A percentile compares a stretch with the other conserved stretches of the same genome.
phyloP scores from a whole-genome alignment of 2,329 filamentous ascomycete genomes.

The Ophiostoma ulmi region DNA sequence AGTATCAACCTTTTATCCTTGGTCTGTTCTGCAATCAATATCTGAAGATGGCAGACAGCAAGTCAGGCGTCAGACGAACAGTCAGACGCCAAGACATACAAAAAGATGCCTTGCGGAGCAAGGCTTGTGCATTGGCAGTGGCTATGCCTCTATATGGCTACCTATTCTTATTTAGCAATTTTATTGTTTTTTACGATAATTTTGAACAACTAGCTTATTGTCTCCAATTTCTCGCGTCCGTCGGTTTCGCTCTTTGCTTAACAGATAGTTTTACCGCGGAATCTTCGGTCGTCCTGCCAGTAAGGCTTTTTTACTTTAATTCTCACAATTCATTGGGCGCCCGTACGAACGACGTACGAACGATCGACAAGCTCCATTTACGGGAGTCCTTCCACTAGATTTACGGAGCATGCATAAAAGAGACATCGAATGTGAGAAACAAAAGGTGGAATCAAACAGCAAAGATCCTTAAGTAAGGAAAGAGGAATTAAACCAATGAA shows the following conservation, averaged over 20 bases:
- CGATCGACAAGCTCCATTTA: not conserved
- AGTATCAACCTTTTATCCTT: not conserved
- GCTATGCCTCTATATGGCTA: not conserved
- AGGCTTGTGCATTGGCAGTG: not conserved
- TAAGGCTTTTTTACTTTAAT: not conserved
- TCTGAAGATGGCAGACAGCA: not conserved
- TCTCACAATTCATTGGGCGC: not conserved
- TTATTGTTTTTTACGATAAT: not conserved
- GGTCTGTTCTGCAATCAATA: not conserved
- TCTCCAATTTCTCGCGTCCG: not conserved
- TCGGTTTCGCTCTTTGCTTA: constrained; percentile 1
- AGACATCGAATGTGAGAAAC: not conserved
- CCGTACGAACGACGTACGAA: constrained; percentile 1
- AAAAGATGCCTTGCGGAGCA: not conserved
- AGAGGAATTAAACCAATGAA: not conserved
- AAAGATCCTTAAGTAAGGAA: not conserved
- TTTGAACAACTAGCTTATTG: not conserved
- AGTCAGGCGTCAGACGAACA: not conserved
- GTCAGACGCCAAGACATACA: not conserved
- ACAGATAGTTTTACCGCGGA: not conserved
- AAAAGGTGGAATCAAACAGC: not conserved
- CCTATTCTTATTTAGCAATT: not conserved
- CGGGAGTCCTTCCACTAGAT: not conserved
- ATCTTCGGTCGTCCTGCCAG: not conserved
- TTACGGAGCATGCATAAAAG: not conserved